Evolutionary conservation across 345 rosid species (phyloP).

Genomic region (Populus nigra): DNA sequence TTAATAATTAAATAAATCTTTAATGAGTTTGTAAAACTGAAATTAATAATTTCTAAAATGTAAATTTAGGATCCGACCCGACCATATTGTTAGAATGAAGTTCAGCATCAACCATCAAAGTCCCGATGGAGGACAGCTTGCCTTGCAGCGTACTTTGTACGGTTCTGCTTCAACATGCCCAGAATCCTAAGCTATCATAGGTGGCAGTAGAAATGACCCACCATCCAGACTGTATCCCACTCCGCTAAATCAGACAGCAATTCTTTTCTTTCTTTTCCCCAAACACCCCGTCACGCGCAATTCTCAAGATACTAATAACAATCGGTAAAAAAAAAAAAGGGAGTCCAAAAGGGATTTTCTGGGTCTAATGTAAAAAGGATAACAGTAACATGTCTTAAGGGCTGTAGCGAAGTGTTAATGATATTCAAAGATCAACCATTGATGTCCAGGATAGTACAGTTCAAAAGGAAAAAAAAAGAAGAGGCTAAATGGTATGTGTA

Average conservation of each 20-base stretch:
- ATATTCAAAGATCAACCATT: background rate
- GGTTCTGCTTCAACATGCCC: background rate
- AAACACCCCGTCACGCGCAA: background rate
- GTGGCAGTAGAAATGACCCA: background rate
- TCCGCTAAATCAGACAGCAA: background rate
- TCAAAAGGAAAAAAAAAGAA: background rate
- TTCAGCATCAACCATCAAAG: background rate
- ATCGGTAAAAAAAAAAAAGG: background rate
- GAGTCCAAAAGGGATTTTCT: background rate
- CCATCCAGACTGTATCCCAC: background rate
- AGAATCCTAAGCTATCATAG: background rate
- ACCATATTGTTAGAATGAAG: background rate
- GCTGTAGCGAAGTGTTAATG: background rate
- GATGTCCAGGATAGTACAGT: background rate
- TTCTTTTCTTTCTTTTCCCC: background rate
- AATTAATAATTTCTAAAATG: no score
- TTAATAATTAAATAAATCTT: no score
- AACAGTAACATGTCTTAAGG: background rate
- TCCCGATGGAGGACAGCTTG: background rate
- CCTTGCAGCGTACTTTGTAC: background rate
- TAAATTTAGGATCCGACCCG: no score
- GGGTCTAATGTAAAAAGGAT: background rate
- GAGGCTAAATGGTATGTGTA: background rate
- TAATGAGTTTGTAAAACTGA: no score
- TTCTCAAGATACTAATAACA: background rate